A percentile compares a stretch with the other conserved stretches of the same genome.
Conservation (phyloP, 2,329 filamentous ascomycete genomes). For the Triangularia verruculosa region DNA sequence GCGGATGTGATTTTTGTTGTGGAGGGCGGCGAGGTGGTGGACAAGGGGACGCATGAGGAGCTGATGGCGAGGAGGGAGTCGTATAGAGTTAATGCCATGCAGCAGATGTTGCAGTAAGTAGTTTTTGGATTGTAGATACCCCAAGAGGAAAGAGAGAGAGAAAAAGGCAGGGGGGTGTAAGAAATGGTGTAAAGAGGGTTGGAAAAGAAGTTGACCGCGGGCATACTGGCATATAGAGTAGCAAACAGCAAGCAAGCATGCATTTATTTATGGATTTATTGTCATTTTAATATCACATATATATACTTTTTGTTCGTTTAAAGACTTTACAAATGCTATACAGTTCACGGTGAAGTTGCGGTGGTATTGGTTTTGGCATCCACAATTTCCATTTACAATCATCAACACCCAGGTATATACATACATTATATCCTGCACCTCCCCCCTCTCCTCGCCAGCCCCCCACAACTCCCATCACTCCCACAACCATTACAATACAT, state of each 20-base stretch:
- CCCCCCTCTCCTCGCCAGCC: not conserved
- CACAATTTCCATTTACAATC: not conserved
- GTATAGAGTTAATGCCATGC: conserved; percentile 51
- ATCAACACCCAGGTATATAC: not conserved
- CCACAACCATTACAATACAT: not conserved
- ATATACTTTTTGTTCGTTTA: not conserved
- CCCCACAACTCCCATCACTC: too few species aligned
- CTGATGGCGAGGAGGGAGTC: conserved; percentile 51
- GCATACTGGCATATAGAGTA: too few species aligned
- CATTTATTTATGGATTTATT: not conserved
- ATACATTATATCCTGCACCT: not conserved
- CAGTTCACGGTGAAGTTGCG: not conserved
- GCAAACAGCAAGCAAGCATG: not conserved
- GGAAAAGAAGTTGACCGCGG: not conserved
- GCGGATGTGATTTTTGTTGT: conserved; percentile 59
- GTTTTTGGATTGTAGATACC: not conserved
- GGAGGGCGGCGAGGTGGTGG: conserved; percentile 51
- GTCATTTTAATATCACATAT: conserved; percentile 1
- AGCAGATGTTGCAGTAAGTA: conserved; percentile 43
- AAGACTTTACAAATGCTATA: too few species aligned
- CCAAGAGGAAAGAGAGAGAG: not conserved
- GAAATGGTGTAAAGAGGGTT: not conserved
- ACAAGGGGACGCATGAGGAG: conserved; percentile 53
- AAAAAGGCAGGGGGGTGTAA: not conserved
- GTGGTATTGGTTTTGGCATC: not conserved